Evolutionary conservation across 2,329 filamentous ascomycete genomes (phyloP), one percentile per base, ranked within the genome.

Genomic region (Alternaria ethzedia): DNA sequence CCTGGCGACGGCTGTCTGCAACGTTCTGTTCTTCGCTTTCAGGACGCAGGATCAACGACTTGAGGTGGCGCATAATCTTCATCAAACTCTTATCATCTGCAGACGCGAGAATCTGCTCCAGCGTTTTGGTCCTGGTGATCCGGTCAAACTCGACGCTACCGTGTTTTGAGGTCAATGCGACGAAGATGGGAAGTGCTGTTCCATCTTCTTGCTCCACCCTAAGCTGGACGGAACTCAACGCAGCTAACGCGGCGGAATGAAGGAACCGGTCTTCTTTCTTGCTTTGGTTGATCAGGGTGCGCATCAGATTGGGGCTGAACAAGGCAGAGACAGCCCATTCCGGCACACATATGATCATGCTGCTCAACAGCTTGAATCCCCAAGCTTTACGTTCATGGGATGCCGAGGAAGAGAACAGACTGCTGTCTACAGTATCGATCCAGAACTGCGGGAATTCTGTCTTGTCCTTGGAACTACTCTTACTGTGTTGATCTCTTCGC

Each of bases 371-470:
- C 73, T 94, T 89, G 80, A 98, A 95, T 0, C 96, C 96, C 79
- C 93, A 94, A 74, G 93, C 93, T 80, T 97, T 98, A 59, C 96
- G 91, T 70, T 94, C 93, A 46, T 94, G 89, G 2, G 94, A 96
- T 8, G 94, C 91, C 11, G 87, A 89, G 60, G 90, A 88, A 6
- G 92, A 90, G 77, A 98, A 97, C 4, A 97, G 85, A 9, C 91
- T 91, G 76, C 95, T 91, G 79, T 97, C 94, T 63, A 98, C 90
- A 59, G 92, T 90, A 47, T 93, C 89, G 44, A 88, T 88, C 94
- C 95, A 98, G 76, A 97, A 96, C 50, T 91, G 88, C 51, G 86
- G 84, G 75, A 97, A 94, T 23, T 83, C 81, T 6, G 78, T 75
- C 64, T 78, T 81, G 57, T 65, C 67, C 76, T 82, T 46, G 68